phyloP scores from a whole-genome alignment of 2,329 filamentous ascomycete species.

The Penicillium occitanis region DNA sequence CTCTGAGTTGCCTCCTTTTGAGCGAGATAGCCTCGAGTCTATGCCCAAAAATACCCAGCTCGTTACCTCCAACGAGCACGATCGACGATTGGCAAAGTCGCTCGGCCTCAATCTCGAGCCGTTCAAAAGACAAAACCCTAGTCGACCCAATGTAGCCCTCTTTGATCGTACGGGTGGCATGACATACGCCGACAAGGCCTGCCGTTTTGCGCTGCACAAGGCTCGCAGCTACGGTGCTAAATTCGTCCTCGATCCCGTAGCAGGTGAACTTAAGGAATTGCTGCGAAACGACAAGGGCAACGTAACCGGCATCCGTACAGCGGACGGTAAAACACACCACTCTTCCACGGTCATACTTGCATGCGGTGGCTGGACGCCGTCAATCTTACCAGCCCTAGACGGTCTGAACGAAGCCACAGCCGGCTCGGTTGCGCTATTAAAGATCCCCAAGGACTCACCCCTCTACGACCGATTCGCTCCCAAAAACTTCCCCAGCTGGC shows the following conservation, averaged over 20 bases:
- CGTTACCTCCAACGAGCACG: background rate
- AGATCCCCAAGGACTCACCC: constrained; percentile 40
- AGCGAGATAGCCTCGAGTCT: constrained; percentile 3
- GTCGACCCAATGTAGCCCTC: constrained; percentile 29
- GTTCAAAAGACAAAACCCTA: constrained; percentile 13
- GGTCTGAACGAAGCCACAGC: constrained; percentile 51
- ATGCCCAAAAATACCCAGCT: constrained; percentile 16
- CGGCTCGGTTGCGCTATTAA: constrained; percentile 47
- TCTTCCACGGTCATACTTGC: constrained; percentile 43
- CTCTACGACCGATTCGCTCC: constrained; percentile 46
- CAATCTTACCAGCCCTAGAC: constrained; percentile 43
- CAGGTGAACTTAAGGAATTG: constrained; percentile 35
- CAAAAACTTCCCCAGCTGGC: constrained; percentile 50
- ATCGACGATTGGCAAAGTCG: constrained; percentile 8
- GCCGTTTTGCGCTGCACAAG: constrained; percentile 47
- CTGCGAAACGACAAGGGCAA: constrained; percentile 23
- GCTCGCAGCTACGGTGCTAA: constrained; percentile 43
- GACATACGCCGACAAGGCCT: constrained; percentile 49
- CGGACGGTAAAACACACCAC: constrained; percentile 36
- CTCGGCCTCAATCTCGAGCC: constrained; percentile 3
- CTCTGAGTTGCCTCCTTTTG: background rate
- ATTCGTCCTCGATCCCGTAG: constrained; percentile 39
- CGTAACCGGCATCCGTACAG: constrained; percentile 42
- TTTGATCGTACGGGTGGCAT: constrained; percentile 47
- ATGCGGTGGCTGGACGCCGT: constrained; percentile 49